phyloP scores from a whole-genome alignment of 805 yeast genomes.

The Wickerhamiella cacticola region DNA sequence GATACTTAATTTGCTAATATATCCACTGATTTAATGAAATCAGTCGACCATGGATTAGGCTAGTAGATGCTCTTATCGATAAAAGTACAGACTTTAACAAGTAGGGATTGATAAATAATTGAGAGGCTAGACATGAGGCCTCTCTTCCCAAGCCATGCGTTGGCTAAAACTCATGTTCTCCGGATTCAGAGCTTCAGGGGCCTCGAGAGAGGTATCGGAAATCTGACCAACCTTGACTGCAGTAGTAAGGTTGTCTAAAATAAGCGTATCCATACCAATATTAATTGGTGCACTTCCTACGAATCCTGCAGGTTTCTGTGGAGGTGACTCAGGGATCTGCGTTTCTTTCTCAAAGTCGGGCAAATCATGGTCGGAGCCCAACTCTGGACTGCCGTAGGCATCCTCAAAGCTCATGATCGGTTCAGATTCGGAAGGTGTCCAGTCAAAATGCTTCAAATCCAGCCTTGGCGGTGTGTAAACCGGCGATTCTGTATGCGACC shows the following conservation, averaged over 20 bases:
- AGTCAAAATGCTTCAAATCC: neutral
- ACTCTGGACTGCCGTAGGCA: neutral
- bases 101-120: neutral
- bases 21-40: too few relatives aligned
- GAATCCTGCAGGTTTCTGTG: neutral
- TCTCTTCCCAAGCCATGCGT: slow-evolving; percentile 24
- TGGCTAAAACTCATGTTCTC: slow-evolving; percentile 24
- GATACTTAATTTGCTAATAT: too few relatives aligned
- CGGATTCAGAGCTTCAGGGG: slow-evolving; percentile 13
- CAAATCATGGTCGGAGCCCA: neutral
- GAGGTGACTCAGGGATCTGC: neutral
- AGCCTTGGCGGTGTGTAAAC: neutral
- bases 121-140: neutral
- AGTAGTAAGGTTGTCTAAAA: neutral
- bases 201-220: neutral
- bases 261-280: slow-evolving; percentile 9
- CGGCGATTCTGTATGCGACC: neutral
- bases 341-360: neutral
- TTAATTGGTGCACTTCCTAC: slow-evolving; percentile 13
- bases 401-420: slow-evolving; percentile 12
- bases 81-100: neutral
- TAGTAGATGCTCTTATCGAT: neutral
- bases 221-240: neutral
- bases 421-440: neutral
- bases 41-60: too few relatives aligned